Conservation (phyloP, 495 filamentous ascomycete genomes). For the Usnea hakonensis region DNA sequence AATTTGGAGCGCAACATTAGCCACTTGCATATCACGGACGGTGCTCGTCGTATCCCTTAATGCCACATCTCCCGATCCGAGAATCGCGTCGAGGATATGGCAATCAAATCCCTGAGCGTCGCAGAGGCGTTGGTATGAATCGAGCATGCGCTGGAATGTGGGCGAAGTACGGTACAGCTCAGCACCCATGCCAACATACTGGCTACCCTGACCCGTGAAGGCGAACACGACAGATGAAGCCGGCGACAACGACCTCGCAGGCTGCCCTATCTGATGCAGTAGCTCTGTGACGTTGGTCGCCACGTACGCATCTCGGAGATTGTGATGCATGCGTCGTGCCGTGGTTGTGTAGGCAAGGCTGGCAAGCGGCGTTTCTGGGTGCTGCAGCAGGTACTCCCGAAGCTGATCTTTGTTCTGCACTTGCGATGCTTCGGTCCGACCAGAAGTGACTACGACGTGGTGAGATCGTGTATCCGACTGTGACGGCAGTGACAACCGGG, state of each 20-base stretch:
- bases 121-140: too few species aligned
- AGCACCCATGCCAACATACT: conserved; percentile 28
- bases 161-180: conserved; percentile 25
- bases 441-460: conserved; percentile 30
- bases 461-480: conserved; percentile 15
- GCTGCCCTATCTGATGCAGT: too few species aligned
- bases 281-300: too few species aligned
- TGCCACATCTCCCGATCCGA: conserved; percentile 28
- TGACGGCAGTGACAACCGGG: not conserved
- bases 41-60: too few species aligned
- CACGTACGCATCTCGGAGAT: conserved; percentile 39
- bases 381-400: conserved; percentile 42
- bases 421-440: conserved; percentile 27
- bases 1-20: conserved; percentile 31
- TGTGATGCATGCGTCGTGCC: conserved; percentile 59
- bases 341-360: conserved; percentile 65
- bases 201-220: conserved; percentile 36
- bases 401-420: conserved; percentile 27
- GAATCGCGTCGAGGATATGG: too few species aligned
- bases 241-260: too few species aligned
- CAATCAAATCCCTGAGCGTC: too few species aligned
- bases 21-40: too few species aligned
- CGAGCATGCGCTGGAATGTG: conserved; percentile 27
- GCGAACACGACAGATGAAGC: conserved; percentile 43
- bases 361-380: conserved; percentile 40